Conservation (phyloP, 306 rosid genomes). For the Comarum palustre region DNA sequence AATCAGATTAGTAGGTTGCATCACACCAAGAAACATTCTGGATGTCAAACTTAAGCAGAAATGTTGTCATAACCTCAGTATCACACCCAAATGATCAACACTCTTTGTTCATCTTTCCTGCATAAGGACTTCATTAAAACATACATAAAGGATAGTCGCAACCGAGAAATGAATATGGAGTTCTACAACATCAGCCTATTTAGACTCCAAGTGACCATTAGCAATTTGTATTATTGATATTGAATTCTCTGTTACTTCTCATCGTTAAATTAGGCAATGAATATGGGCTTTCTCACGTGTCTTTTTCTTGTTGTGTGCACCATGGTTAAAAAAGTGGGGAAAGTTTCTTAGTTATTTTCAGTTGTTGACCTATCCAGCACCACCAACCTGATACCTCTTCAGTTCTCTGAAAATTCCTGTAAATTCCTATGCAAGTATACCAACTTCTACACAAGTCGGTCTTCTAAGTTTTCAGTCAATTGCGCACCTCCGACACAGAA, state of each 20-base stretch:
- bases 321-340: background rate
- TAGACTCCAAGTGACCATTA: background rate
- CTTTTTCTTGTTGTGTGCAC: background rate
- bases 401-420: background rate
- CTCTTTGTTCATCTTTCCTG: background rate
- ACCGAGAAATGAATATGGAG: background rate
- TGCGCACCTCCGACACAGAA: background rate
- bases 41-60: background rate
- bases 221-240: too few species aligned
- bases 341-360: background rate
- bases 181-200: background rate
- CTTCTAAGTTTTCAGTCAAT: background rate
- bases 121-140: background rate
- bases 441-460: background rate
- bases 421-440: background rate
- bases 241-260: too few species aligned
- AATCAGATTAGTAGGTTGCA: background rate
- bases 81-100: background rate
- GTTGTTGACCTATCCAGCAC: background rate
- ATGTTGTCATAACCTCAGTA: background rate
- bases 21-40: background rate
- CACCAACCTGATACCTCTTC: background rate
- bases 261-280: too few species aligned
- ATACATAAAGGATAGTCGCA: background rate
- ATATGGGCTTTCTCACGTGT: background rate